A percentile compares a stretch with the other conserved stretches of the same genome.
Conservation (phyloP, 2,329 filamentous ascomycete species). For the Arthrinium phaeospermum region DNA sequence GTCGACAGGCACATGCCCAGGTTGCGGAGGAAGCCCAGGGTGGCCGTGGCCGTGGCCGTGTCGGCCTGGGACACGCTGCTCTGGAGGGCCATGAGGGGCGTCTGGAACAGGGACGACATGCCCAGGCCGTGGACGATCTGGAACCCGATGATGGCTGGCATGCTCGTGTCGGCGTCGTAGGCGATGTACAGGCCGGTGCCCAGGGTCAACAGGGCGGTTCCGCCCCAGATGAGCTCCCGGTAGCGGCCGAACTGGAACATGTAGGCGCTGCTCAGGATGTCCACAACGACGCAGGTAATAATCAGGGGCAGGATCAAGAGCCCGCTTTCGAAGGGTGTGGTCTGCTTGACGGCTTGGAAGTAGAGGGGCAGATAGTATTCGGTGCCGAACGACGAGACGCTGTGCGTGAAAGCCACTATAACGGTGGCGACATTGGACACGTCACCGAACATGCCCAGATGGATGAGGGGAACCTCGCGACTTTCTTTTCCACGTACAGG, state of each 20-base stretch:
- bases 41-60: conserved; percentile 63
- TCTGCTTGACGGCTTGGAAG: conserved; percentile 58
- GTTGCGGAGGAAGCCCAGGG: conserved; percentile 72
- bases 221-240: conserved; percentile 63
- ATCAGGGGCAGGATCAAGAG: conserved; percentile 64
- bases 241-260: conserved; percentile 64
- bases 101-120: conserved; percentile 68
- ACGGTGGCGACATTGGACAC: conserved; percentile 27
- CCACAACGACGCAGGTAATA: conserved; percentile 67
- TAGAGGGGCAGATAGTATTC: conserved; percentile 47
- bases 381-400: conserved; percentile 25
- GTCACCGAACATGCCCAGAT: conserved; percentile 27
- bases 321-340: conserved; percentile 59
- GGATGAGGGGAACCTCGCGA: conserved; percentile 49
- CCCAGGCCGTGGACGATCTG: conserved; percentile 67
- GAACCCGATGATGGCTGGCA: conserved; percentile 63
- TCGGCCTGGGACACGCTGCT: conserved; percentile 51
- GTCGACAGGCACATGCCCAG: conserved; percentile 71
- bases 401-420: conserved; percentile 28
- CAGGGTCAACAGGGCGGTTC: conserved; percentile 65
- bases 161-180: conserved; percentile 53
- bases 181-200: conserved; percentile 62
- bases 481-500: conserved; percentile 56
- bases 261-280: conserved; percentile 56
- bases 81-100: conserved; percentile 67